phyloP scores from a whole-genome alignment of 192 early-diverging fungal genomes.

The Dissophora ornata region DNA sequence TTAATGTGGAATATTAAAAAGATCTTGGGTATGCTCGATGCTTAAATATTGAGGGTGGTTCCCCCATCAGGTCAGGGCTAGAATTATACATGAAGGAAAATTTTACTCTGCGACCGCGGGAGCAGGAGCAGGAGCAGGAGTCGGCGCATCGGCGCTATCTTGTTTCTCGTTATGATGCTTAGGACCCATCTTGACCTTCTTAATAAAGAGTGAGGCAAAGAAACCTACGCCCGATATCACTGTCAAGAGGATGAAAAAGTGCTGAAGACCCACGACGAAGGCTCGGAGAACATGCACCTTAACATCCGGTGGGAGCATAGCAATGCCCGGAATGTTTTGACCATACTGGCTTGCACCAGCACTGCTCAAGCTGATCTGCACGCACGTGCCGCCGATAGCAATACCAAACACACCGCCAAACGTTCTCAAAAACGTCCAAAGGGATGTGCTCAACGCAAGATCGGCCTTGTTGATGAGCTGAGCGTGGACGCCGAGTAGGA shows the following conservation, averaged over 20 bases:
- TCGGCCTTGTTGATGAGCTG: constrained; percentile 43
- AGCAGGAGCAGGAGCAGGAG: constrained; percentile 10
- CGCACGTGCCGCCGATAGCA: constrained; percentile 69
- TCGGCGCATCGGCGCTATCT: not conserved
- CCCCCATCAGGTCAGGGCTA: too few relatives aligned
- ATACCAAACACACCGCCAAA: constrained; percentile 65
- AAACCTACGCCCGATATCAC: constrained; percentile 60
- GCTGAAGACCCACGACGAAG: constrained; percentile 66
- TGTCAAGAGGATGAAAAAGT: constrained; percentile 64
- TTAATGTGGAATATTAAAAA: too few relatives aligned
- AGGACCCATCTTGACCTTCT: constrained; percentile 47
- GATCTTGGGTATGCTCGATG: too few relatives aligned
- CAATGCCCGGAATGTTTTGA: constrained; percentile 39
- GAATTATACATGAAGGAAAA: too few relatives aligned
- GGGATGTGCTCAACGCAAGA: constrained; percentile 45
- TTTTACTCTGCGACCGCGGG: constrained; percentile 23
- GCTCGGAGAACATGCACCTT: constrained; percentile 56
- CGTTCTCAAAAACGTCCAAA: constrained; percentile 60
- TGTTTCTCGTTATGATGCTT: constrained; percentile 10
- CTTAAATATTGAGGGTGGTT: too few relatives aligned
- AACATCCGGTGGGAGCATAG: constrained; percentile 41
- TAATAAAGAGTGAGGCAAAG: constrained; percentile 60
- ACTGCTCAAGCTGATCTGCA: constrained; percentile 39
- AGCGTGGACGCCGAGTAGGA: constrained; percentile 39
- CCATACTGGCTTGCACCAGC: constrained; percentile 42